Base-by-base conservation (phyloP, 1,139 yeast genomes). In the Suhomyces coccinellae region DNA sequence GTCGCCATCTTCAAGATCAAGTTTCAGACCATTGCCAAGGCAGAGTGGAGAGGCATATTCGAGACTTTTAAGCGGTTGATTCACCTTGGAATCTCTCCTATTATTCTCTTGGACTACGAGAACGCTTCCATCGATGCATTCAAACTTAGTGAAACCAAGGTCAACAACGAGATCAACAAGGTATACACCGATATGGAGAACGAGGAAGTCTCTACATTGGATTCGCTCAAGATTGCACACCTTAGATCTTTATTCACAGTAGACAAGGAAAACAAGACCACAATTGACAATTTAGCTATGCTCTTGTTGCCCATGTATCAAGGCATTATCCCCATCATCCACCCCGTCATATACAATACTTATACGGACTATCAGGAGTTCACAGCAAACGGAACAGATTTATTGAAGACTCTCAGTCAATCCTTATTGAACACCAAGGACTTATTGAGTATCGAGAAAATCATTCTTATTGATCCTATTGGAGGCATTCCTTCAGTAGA, bases 401-500 rank as follows among this genome's bases (percentile, higher is more conserved):
- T 73, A 12, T 49, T 73, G 24, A 53, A 48, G 36, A 51, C 71
- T 2, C 49, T 72, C 13, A 59, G 68, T 37, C 49, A 62, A 3
- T 54, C 67, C 12, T 52, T 73, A 16, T 49, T 67, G 13, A 42
- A 50, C 13, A 52, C 58, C 13, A 53, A 58, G 10, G 63, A 70
- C 33, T 52, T 74, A n/a, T 62, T 81, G 10, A 71, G 84, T 0
- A 77, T 93, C 28, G 98, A 93, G 52, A 93, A 93, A 54, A 67
- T 93, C 27, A 81, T 93, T 8, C 80, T 85, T 52, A 70, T 93
- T 27, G 97, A 90, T 54, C 81, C 83, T 0, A 62, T 78, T 12
- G 99, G 99, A 1, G 99, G 99, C 0, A 85, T 89, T 10, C 98
- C 98, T 0, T 85, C 95, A 0, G 72, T 83, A 29, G 97, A 90